Percentiles rank a stretch among this genome's conserved stretches.
Conservation (phyloP, 768 basidiomycete genomes). For the Leccinum pellstonianum region DNA sequence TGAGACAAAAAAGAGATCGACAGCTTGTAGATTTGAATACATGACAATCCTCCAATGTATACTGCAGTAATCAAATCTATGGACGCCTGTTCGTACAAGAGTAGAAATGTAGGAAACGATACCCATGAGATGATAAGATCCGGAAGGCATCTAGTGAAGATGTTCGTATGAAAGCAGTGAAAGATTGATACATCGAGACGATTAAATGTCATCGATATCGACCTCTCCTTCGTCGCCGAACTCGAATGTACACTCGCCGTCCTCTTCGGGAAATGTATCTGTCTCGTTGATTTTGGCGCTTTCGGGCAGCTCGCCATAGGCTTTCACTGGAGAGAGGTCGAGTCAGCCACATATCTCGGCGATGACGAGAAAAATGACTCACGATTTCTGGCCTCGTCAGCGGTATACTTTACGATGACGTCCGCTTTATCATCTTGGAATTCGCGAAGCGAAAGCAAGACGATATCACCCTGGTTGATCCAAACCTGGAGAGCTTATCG, state of each 20-base stretch:
- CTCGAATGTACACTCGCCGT: slow-evolving; percentile 86
- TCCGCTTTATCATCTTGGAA: slow-evolving; percentile 99
- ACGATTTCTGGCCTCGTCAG: slow-evolving; percentile 88
- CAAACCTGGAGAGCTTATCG: slow-evolving; percentile 65
- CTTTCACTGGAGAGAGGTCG: slow-evolving; percentile 63
- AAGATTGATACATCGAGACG: slow-evolving; percentile 9
- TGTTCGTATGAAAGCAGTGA: slow-evolving; percentile 18
- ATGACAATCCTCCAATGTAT: slow-evolving; percentile 17
- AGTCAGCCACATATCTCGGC: slow-evolving; percentile 11
- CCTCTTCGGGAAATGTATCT: slow-evolving; percentile 88
- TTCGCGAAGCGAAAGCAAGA: slow-evolving; percentile 90
- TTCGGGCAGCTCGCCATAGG: slow-evolving; percentile 96
- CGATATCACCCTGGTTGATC: slow-evolving; percentile 99
- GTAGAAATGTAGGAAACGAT: slow-evolving; percentile 7
- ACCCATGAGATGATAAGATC: slow-evolving; percentile 12
- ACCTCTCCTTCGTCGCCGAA: slow-evolving; percentile 87
- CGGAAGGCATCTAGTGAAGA: background rate
- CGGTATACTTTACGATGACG: slow-evolving; percentile 98
- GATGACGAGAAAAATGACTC: slow-evolving; percentile 27
- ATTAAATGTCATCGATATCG: slow-evolving; percentile 87
- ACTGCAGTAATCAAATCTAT: slow-evolving; percentile 26
- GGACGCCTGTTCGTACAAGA: slow-evolving; percentile 17
- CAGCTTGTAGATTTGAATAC: slow-evolving; percentile 5
- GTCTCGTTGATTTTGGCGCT: slow-evolving; percentile 98
- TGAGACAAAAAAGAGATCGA: background rate